Evolutionary conservation across 2,329 filamentous ascomycete species (phyloP).

Genomic region (Epichloe gansuensis): DNA sequence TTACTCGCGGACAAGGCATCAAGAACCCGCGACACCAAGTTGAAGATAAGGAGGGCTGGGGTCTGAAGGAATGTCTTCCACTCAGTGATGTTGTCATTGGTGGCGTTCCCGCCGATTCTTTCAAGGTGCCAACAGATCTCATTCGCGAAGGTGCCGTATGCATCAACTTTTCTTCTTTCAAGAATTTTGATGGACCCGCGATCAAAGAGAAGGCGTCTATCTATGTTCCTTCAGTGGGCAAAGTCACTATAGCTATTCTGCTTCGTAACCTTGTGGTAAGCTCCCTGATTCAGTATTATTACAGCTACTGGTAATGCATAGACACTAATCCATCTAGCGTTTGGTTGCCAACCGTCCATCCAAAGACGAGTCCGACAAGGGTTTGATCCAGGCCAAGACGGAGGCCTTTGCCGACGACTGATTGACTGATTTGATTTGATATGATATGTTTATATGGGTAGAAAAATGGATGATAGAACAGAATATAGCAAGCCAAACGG

Average conservation of each 20-base stretch:
- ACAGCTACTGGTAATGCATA: neutral
- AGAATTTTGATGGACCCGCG: slow-evolving; percentile 75
- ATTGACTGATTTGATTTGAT: slow-evolving; percentile 12
- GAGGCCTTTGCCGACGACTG: slow-evolving; percentile 30
- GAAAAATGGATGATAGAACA: neutral
- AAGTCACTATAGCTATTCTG: slow-evolving; percentile 89
- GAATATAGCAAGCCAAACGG: neutral
- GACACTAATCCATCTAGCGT: slow-evolving; percentile 26
- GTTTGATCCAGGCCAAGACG: slow-evolving; percentile 25
- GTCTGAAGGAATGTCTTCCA: slow-evolving; percentile 67
- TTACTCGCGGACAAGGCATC: slow-evolving; percentile 79
- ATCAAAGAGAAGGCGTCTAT: slow-evolving; percentile 94
- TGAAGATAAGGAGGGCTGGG: slow-evolving; percentile 67
- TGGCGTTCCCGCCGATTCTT: slow-evolving; percentile 76
- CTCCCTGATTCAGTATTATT: slow-evolving; percentile 10
- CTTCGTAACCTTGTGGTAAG: slow-evolving; percentile 78
- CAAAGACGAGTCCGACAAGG: slow-evolving; percentile 23
- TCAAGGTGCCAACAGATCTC: slow-evolving; percentile 76
- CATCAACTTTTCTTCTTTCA: slow-evolving; percentile 94
- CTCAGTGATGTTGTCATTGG: slow-evolving; percentile 90
- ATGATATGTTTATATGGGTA: no score
- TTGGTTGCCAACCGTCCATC: slow-evolving; percentile 37
- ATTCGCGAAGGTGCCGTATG: slow-evolving; percentile 89
- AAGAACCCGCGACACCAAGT: slow-evolving; percentile 79
- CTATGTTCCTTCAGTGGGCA: slow-evolving; percentile 93